Evolutionary conservation across 306 rosid genomes (phyloP), one percentile per base, ranked within the genome.

Genomic region (Oxytropis ochrocephala): DNA sequence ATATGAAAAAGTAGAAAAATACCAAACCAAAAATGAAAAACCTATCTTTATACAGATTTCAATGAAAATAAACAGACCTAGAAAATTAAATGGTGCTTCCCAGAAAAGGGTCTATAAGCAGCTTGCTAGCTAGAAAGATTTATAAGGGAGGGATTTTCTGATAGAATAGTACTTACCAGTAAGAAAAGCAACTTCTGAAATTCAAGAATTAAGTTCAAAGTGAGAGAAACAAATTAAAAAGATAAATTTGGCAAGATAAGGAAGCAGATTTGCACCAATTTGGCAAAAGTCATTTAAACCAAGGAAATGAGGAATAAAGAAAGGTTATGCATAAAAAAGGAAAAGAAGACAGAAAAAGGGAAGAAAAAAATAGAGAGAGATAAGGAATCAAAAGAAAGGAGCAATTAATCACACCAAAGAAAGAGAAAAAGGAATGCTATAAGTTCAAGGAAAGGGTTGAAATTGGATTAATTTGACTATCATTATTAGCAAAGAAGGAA

Each of bases 161-260:
- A 63, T 44, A 5, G 30, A n/a, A n/a, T n/a, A 19, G 27, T 36
- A 24, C 57, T 63, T 58, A 73, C 77, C 80, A 50, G 71, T 11
- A 32, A 73, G 70, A 66, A 78, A 73, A 69, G 73, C 74, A 62
- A 62, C 62, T 62, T 74, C 33, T 74, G 17, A 35, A 43, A 11
- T 17, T 16, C 11, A 67, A 53, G 46, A n/a, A n/a, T n/a, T 24
- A 13, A 47, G 29, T 51, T 43, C 10, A 19, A 32, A 32, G 24
- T 17, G 47, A 10, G 6, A 54, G 27, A 30, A 1, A 44, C n/a
- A 24, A 21, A 1, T 21, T 2, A 21, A 21, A 52, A 38, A 29
- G 62, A 44, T 9, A 0, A 49, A 18, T 35, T 35, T 35, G 8
- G 13, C 13, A 18, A 5, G 41, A 13, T 51, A 71, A 52, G 54